These are phyloP conservation scores for Solanum piurae DNA, from an alignment of 257 asterid species.

Conservation along the genomic window DNA sequence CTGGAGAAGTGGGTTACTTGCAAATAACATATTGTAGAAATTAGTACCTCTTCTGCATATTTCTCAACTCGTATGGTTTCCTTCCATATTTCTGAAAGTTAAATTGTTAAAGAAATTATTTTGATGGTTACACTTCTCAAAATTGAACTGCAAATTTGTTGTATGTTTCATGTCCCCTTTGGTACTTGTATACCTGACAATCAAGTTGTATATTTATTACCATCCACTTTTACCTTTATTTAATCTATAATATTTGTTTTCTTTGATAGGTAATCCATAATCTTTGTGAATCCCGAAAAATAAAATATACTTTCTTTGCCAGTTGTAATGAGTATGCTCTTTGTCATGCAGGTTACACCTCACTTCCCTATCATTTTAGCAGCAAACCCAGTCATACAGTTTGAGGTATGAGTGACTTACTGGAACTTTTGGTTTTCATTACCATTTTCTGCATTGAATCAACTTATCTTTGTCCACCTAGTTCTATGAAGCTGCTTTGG, in stretches of 20 bases:
- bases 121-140: background rate
- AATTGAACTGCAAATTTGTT: background rate
- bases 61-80: background rate
- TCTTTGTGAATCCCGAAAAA: background rate
- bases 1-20: background rate
- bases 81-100: background rate
- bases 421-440: background rate
- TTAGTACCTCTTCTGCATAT: background rate
- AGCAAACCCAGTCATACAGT: slow-evolving; percentile 66
- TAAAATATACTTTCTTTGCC: background rate
- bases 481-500: background rate
- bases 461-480: background rate
- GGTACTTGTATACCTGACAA: background rate
- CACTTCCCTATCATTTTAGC: slow-evolving; percentile 67
- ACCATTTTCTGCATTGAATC: background rate
- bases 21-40: background rate
- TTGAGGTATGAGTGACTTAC: slow-evolving; percentile 48
- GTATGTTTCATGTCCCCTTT: background rate
- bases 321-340: slow-evolving; percentile 11
- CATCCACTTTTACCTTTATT: background rate
- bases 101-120: background rate
- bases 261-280: background rate
- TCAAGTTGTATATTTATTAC: background rate
- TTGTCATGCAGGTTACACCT: slow-evolving; percentile 70
- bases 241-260: background rate